A percentile compares a stretch with the other conserved stretches of the same genome.
phyloP scores from a whole-genome alignment of 331 rosid species.

The Quercus phellos region DNA sequence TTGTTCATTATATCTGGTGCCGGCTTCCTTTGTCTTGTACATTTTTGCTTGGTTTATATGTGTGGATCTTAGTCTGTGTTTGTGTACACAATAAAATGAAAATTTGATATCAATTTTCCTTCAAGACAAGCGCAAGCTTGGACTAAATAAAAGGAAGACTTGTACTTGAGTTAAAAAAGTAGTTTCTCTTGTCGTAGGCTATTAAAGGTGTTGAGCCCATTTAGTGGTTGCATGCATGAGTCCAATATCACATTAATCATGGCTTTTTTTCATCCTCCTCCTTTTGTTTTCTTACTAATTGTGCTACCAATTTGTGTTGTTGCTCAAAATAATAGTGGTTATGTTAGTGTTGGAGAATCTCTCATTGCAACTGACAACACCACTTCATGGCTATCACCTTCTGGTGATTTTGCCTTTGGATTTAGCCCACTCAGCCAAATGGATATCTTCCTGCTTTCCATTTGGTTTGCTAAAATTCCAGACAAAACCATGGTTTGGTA shows the following conservation, averaged over 20 bases:
- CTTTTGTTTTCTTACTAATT: neutral
- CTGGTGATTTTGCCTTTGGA: constrained; percentile 39
- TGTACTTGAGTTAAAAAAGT: too few relatives aligned
- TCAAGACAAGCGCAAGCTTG: too few relatives aligned
- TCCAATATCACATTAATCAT: neutral
- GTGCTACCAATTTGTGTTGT: neutral
- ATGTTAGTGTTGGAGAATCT: neutral
- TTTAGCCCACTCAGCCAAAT: neutral
- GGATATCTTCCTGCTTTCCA: neutral
- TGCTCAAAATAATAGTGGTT: constrained; percentile 11
- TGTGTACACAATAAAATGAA: too few relatives aligned
- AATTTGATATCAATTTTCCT: too few relatives aligned
- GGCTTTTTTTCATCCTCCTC: neutral
- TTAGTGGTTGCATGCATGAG: neutral
- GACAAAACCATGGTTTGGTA: constrained; percentile 6
- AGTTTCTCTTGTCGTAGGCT: too few relatives aligned
- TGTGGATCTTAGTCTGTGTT: too few relatives aligned
- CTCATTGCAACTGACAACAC: constrained; percentile 10
- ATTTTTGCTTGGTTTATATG: too few relatives aligned
- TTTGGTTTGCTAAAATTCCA: neutral
- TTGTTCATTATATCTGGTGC: too few relatives aligned
- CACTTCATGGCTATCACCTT: constrained; percentile 28
- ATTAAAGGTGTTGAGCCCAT: neutral
- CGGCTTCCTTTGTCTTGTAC: too few relatives aligned
- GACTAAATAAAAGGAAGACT: too few relatives aligned